phyloP scores from a whole-genome alignment of 2,329 filamentous ascomycete genomes.

The Coleophoma crateriformis region DNA sequence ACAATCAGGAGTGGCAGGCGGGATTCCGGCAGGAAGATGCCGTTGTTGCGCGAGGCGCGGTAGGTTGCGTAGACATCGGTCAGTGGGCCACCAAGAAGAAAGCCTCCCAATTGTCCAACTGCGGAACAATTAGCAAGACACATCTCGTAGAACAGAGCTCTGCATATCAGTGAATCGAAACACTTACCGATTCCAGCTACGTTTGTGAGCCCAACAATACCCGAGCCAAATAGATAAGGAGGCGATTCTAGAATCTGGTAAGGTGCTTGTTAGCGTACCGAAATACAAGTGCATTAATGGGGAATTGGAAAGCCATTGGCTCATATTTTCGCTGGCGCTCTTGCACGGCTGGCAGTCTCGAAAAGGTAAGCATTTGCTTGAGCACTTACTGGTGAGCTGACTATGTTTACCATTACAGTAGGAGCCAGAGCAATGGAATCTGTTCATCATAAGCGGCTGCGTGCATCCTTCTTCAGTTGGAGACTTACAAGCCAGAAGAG shows the following conservation, averaged over 20 bases:
- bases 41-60: conserved; percentile 31
- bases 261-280: background rate
- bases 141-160: background rate
- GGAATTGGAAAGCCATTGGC: no score
- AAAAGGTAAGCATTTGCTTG: no score
- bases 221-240: conserved; percentile 3
- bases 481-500: conserved; percentile 3
- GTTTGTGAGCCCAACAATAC: conserved; percentile 3
- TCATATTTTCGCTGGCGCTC: no score
- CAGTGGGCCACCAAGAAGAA: conserved; percentile 35
- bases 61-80: conserved; percentile 37
- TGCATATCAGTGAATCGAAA: background rate
- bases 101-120: conserved; percentile 36
- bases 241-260: conserved; percentile 1
- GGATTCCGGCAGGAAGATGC: conserved; percentile 39
- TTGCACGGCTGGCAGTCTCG: no score
- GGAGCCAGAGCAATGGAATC: background rate
- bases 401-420: no score
- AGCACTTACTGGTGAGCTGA: no score
- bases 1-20: conserved; percentile 34
- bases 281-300: no score
- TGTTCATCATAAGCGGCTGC: background rate
- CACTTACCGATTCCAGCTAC: conserved; percentile 1
- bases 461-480: background rate
- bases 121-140: no score